A percentile compares a stretch with the other conserved stretches of the same genome.
Conservation (phyloP, 768 basidiomycete species). For the Coprinellus aureogranulatus region DNA sequence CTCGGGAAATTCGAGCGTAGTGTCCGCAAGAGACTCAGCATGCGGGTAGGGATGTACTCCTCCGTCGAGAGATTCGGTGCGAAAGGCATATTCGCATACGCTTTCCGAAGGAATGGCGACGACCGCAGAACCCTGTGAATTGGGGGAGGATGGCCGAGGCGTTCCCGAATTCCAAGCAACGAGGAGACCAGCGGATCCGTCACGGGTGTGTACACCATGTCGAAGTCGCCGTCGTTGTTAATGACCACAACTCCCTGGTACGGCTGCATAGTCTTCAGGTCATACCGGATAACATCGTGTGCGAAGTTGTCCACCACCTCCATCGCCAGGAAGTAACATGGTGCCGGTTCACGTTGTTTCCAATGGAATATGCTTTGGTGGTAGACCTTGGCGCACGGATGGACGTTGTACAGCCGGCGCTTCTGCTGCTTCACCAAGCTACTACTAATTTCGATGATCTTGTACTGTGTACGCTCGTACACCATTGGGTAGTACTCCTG, state of each 20-base stretch:
- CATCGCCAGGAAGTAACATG: constrained; percentile 91
- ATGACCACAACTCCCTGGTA: constrained; percentile 82
- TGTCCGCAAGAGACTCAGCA: constrained; percentile 78
- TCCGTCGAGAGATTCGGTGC: constrained; percentile 83
- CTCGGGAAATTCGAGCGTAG: constrained; percentile 83
- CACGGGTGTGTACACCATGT: constrained; percentile 77
- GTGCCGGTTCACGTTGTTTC: constrained; percentile 69
- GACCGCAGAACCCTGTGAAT: constrained; percentile 54
- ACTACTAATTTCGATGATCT: constrained; percentile 91
- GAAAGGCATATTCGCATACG: constrained; percentile 78
- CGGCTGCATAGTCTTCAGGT: constrained; percentile 73
- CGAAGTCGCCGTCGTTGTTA: constrained; percentile 78
- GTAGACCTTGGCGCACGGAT: constrained; percentile 66
- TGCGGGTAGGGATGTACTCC: constrained; percentile 91
- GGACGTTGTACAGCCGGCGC: constrained; percentile 56
- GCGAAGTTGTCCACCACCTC: constrained; percentile 99
- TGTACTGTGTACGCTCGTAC: constrained; percentile 88
- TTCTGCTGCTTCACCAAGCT: constrained; percentile 73
- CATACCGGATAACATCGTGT: constrained; percentile 92
- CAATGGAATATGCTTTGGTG: constrained; percentile 87
- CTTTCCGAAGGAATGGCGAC: constrained; percentile 55
- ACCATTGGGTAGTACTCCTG: constrained; percentile 81
- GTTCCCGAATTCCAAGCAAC: constrained; percentile 67
- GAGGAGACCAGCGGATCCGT: constrained; percentile 81
- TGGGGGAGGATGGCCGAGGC: constrained; percentile 56